Base-by-base conservation (phyloP, 331 rosid species). In the Pyracantha coccinea region DNA sequence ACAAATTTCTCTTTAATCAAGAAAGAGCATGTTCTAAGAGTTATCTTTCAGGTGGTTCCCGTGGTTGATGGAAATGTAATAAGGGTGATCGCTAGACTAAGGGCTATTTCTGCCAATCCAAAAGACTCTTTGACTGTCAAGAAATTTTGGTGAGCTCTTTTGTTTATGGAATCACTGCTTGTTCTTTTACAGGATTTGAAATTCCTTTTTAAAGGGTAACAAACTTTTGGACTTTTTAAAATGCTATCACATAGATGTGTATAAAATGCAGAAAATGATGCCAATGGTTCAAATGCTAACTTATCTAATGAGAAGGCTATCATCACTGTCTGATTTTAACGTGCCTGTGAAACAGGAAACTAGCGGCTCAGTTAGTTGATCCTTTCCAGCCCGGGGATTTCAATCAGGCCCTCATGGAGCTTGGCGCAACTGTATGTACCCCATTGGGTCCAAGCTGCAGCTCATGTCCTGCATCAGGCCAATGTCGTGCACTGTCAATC, bases 381-480 rank as follows among this genome's bases (percentile, higher is more conserved):
- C 88, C 88, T 57, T 55, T 79, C 33, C 86, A 94, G 33, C 97
- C 98, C 0, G 98, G 98, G 47, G 93, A 93, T 83, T 89, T 93
- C 85, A 93, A 93, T 82, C 98, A 93, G 81, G 90, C 93, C 69
- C 94, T 93, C 75, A 93, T 93, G 98, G 98, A 93, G 71, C 98
- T 93, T 74, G 98, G 98, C 35, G 97, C 97, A 41, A 91, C 95
- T 38, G 55, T 91, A 53, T 93, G 98, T 92, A 84, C 89, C 53
- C 91, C 85, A 29, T 61, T 66, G 73, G 86, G 85, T 75, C 98
- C 98, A 47, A 89, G 86, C 64, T 93, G 98, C 82, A 78, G 88
- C 9, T 78, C 83, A 32, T 93, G 98, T 79, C 98, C 98, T 72
- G 87, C 78, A 68, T 87, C 92, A 65, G 86, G 81, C 73, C 89